Conservation (phyloP, 257 asterid species). For the Jaltomata sinuosa region DNA sequence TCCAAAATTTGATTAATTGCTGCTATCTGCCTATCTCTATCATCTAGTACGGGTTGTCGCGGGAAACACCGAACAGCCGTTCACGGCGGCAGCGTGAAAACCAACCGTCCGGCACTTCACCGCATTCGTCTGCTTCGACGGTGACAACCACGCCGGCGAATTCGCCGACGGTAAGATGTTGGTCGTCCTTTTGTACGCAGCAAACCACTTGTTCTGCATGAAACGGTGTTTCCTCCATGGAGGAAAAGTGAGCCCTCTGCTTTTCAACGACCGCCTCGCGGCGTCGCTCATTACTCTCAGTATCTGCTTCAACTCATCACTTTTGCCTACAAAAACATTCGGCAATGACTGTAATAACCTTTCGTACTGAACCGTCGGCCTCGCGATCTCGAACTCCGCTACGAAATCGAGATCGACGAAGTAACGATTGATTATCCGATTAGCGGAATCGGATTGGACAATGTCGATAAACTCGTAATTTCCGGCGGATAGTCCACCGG, state of each 20-base stretch:
- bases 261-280: conserved; percentile 55
- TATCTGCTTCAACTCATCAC: conserved; percentile 46
- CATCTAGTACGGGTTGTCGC: conserved; percentile 46
- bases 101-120: conserved; percentile 63
- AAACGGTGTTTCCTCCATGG: conserved; percentile 88
- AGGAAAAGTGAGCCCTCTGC: conserved; percentile 43
- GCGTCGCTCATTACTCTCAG: conserved; percentile 50
- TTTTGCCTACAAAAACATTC: conserved; percentile 41
- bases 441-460: conserved; percentile 12
- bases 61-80: conserved; percentile 24
- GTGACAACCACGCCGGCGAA: neutral
- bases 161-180: conserved; percentile 24
- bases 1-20: neutral
- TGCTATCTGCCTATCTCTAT: neutral
- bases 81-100: conserved; percentile 32
- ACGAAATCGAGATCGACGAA: conserved; percentile 58
- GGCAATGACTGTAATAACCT: conserved; percentile 31
- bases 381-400: conserved; percentile 63
- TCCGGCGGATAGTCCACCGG: conserved; percentile 65
- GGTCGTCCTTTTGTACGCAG: conserved; percentile 46
- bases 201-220: conserved; percentile 76
- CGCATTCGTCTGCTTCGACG: neutral
- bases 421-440: conserved; percentile 21
- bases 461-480: conserved; percentile 73
- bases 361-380: conserved; percentile 51